Base-by-base conservation (phyloP, 2,329 filamentous ascomycete genomes). In the Fusarium staphyleae region DNA sequence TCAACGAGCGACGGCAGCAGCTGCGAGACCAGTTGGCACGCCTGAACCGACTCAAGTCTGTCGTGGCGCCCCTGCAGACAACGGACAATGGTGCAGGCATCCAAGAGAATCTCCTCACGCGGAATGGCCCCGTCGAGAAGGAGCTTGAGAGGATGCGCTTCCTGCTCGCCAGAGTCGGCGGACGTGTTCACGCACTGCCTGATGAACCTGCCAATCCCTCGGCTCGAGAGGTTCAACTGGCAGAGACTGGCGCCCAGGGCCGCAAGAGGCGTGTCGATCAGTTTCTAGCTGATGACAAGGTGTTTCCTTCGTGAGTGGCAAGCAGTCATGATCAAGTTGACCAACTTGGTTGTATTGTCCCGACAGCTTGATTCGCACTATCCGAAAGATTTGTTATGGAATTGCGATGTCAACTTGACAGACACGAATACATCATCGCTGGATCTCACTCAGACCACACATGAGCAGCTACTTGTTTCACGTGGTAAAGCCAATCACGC, bases 81-180 rank as follows among this genome's bases (percentile, higher is more conserved):
- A 57, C 45, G 8, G 65, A 67, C 3, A 28, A 72, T 66, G 61
- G 73, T 61, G 57, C 71, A 59, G 63, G 72, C 7, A 74, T 88
- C 6, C 88, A 91, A 69, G 81, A 84, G 52, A 90, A 90, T 67
- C 70, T 91, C 3, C 78, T 88, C 2, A 87, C 84, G 43, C 81
- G 82, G 26, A 82, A 87, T 66, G 85, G 86, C 2, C 81, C 85
- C 40, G 70, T 91, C 9, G 87, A 87, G 67, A 76, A 75, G 46
- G 88, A 91, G 72, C 74, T 91, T 48, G 82, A 86, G 69, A 81
- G 80, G 57, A 89, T 87, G 81, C 81, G 86, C 28, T 77, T 86
- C 60, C 71, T 91, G 56, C 76, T 88, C 48, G 79, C 81, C 1
- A 77, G 86, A 19, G 84, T 88, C 0, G 78, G 80, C 4, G 82